Conservation (phyloP, 176 grass and related monocot species). For the Cenchrus fungigraminus region DNA sequence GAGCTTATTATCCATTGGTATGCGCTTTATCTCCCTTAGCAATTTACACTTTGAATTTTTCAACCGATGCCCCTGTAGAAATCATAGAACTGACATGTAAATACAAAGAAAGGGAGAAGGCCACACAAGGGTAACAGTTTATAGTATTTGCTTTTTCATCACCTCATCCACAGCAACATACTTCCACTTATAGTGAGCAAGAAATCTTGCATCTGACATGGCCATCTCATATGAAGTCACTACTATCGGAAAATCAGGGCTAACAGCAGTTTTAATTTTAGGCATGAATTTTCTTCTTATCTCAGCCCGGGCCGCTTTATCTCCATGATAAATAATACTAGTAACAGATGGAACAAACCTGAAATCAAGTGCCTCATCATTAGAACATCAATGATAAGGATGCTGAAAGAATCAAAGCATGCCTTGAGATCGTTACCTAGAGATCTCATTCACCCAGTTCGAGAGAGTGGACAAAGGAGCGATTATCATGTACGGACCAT, state of each 20-base stretch:
- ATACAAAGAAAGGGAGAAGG: slow-evolving; percentile 4
- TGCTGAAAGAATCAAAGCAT: slow-evolving; percentile 13
- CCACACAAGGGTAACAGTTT: slow-evolving; percentile 16
- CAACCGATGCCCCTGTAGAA: slow-evolving; percentile 84
- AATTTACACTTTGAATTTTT: slow-evolving; percentile 91
- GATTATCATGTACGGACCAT: slow-evolving; percentile 93
- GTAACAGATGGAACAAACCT: slow-evolving; percentile 84
- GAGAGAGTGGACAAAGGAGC: slow-evolving; percentile 98
- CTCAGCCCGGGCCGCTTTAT: slow-evolving; percentile 63
- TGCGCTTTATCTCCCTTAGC: slow-evolving; percentile 72
- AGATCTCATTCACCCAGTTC: slow-evolving; percentile 89
- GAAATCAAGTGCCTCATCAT: slow-evolving; percentile 39
- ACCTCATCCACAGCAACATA: slow-evolving; percentile 98
- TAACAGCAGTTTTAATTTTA: slow-evolving; percentile 39
- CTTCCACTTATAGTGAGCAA: slow-evolving; percentile 87
- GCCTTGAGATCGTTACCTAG: slow-evolving; percentile 58
- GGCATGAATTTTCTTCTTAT: slow-evolving; percentile 87
- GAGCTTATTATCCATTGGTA: slow-evolving; percentile 96
- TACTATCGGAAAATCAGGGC: slow-evolving; percentile 77
- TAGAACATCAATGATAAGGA: slow-evolving; percentile 27
- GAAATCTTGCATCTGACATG: slow-evolving; percentile 68
- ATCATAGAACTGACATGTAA: slow-evolving; percentile 11
- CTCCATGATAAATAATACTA: slow-evolving; percentile 87
- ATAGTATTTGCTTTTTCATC: slow-evolving; percentile 6
- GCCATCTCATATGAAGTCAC: slow-evolving; percentile 92